Percentiles rank a stretch among this genome's conserved stretches.
phyloP scores from a whole-genome alignment of 805 yeast genomes.

The Teunomyces lycoperdinae region DNA sequence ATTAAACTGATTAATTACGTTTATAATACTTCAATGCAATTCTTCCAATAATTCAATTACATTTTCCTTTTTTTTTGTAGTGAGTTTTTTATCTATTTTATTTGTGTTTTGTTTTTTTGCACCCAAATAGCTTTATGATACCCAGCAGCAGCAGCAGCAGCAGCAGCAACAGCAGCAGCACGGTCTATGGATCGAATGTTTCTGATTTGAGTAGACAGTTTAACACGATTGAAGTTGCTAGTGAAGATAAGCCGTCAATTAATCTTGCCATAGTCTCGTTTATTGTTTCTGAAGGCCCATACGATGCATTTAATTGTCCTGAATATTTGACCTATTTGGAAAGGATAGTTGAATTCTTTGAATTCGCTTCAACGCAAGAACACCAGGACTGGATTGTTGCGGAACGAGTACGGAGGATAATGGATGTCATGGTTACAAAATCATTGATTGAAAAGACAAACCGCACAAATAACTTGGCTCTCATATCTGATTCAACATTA shows the following conservation, averaged over 20 bases:
- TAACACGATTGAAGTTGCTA: not conserved
- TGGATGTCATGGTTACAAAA: not conserved
- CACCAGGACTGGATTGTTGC: not conserved
- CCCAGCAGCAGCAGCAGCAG: not conserved
- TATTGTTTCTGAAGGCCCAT: not conserved
- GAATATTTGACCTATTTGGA: not conserved
- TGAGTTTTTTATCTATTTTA: not conserved
- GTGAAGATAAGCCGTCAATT: not conserved
- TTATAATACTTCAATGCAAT: not conserved
- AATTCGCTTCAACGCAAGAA: not conserved
- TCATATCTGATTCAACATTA: not conserved
- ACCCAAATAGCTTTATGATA: not conserved
- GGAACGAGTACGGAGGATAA: not conserved
- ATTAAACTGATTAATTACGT: constrained; percentile 49
- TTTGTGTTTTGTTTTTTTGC: constrained; percentile 1
- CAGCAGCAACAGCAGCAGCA: not conserved
- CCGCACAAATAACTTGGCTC: not conserved
- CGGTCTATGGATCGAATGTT: not conserved
- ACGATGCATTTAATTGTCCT: constrained; percentile 1
- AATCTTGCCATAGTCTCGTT: not conserved
- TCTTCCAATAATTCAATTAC: constrained; percentile 1
- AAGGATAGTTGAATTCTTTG: not conserved
- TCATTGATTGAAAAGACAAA: not conserved
- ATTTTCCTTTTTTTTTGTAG: not conserved
- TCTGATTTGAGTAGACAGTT: not conserved